A percentile compares a stretch with the other conserved stretches of the same genome.
phyloP scores from a whole-genome alignment of 441 rosid genomes.

The Arabidopsis hybrid region DNA sequence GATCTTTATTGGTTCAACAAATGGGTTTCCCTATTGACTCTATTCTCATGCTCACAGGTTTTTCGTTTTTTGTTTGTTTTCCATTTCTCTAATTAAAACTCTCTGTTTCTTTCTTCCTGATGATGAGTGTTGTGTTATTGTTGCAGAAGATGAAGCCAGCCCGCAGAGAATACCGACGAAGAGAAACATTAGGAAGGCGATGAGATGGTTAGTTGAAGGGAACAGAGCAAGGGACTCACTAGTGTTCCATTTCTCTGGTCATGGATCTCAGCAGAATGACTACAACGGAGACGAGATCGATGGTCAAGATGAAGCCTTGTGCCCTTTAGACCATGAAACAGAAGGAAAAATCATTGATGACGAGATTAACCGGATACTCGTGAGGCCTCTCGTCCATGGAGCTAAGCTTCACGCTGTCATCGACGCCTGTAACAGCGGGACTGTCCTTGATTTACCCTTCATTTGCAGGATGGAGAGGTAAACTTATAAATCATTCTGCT shows the following conservation, averaged over 20 bases:
- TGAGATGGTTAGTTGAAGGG: conserved; percentile 81
- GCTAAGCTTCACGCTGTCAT: conserved; percentile 77
- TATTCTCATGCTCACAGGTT: conserved; percentile 76
- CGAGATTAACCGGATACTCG: conserved; percentile 68
- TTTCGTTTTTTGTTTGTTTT: not conserved
- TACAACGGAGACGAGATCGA: conserved; percentile 63
- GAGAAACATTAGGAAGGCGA: conserved; percentile 66
- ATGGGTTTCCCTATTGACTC: conserved; percentile 72
- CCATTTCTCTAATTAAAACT: not conserved
- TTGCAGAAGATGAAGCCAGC: conserved; percentile 68
- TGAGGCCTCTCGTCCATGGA: conserved; percentile 71
- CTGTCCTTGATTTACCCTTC: conserved; percentile 74
- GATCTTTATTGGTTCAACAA: conserved; percentile 60
- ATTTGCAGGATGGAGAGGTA: conserved; percentile 74
- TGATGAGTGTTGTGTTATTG: conserved; percentile 17
- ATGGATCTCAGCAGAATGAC: conserved; percentile 68
- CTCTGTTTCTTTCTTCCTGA: not conserved
- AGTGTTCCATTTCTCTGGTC: conserved; percentile 86
- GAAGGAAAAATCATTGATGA: conserved; percentile 76
- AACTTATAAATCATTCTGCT: not conserved
- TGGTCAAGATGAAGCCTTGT: conserved; percentile 73
- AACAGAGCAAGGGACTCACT: conserved; percentile 74
- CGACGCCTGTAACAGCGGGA: conserved; percentile 84
- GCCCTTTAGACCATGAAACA: conserved; percentile 79
- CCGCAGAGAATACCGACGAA: conserved; percentile 68